Percentiles rank a stretch among this genome's conserved stretches.
phyloP scores from a whole-genome alignment of 345 rosid genomes.

The Firmiana major region DNA sequence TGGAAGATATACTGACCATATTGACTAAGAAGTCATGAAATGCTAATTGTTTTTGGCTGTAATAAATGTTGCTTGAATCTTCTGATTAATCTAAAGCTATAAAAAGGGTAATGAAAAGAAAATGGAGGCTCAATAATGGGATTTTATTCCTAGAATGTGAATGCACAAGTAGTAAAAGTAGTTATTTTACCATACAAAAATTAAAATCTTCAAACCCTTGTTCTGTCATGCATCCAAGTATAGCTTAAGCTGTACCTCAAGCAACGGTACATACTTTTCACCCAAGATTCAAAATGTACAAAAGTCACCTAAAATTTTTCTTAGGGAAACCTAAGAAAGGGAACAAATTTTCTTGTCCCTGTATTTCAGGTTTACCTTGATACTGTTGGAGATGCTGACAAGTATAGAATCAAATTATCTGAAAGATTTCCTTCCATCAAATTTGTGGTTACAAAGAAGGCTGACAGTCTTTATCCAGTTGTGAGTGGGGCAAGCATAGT shows the following conservation, averaged over 20 bases:
- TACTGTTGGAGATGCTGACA: conserved; percentile 91
- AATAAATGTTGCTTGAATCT: not conserved
- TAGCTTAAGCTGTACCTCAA: too few species aligned
- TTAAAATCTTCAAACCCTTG: not conserved
- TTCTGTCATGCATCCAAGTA: not conserved
- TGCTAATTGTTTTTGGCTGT: not conserved
- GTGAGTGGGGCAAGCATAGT: conserved; percentile 98
- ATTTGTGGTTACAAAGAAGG: conserved; percentile 92
- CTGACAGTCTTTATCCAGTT: conserved; percentile 91
- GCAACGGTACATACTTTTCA: not conserved
- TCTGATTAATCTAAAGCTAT: not conserved
- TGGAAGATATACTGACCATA: not conserved
- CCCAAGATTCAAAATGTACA: not conserved
- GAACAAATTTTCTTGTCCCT: conserved; percentile 8
- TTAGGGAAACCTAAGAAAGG: not conserved
- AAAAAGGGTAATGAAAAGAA: not conserved
- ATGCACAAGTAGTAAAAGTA: not conserved
- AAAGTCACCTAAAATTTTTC: not conserved
- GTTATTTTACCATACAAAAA: not conserved
- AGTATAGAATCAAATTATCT: conserved; percentile 68
- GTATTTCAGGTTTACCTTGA: conserved; percentile 74
- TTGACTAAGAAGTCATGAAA: not conserved
- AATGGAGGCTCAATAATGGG: not conserved
- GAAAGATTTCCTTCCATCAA: conserved; percentile 78
- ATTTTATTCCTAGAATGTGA: not conserved